Conservation (phyloP, 2,329 filamentous ascomycete species). For the Spiromastix sp. region DNA sequence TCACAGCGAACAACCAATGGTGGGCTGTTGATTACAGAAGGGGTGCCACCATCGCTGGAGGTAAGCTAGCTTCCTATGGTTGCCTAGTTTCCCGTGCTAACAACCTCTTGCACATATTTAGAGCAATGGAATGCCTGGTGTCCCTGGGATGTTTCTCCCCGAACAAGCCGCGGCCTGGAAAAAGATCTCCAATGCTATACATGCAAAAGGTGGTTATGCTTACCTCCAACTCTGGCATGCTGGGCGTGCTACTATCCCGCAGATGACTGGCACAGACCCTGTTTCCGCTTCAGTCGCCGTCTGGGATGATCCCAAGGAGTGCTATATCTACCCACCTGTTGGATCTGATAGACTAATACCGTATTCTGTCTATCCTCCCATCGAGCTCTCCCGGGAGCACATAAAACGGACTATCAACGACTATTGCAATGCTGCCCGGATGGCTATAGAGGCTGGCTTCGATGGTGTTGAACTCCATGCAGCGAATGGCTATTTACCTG, state of each 20-base stretch:
- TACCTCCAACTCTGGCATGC: slow-evolving; percentile 34
- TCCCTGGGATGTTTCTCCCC: slow-evolving; percentile 23
- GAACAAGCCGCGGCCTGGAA: slow-evolving; percentile 42
- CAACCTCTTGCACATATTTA: too few relatives aligned
- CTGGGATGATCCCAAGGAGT: slow-evolving; percentile 36
- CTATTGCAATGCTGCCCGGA: slow-evolving; percentile 36
- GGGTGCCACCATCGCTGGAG: slow-evolving; percentile 28
- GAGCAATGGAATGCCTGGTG: slow-evolving; percentile 30
- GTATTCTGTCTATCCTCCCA: slow-evolving; percentile 35
- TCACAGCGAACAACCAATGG: slow-evolving; percentile 27
- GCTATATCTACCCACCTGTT: slow-evolving; percentile 30
- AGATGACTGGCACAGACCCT: slow-evolving; percentile 29
- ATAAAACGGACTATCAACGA: slow-evolving; percentile 35
- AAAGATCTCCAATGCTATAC: slow-evolving; percentile 40
- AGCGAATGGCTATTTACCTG: slow-evolving; percentile 42
- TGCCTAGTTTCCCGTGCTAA: too few relatives aligned
- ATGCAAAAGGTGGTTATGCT: slow-evolving; percentile 41
- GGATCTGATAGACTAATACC: slow-evolving; percentile 25
- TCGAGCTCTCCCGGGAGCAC: slow-evolving; percentile 36
- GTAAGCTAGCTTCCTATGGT: too few relatives aligned
- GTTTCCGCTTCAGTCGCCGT: slow-evolving; percentile 34
- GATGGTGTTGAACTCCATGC: slow-evolving; percentile 43
- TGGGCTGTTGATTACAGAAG: slow-evolving; percentile 28
- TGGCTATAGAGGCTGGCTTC: slow-evolving; percentile 46
- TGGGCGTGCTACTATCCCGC: slow-evolving; percentile 35